Evolutionary conservation across 495 filamentous ascomycete genomes (phyloP).

Genomic region (Parmelia sp.): DNA sequence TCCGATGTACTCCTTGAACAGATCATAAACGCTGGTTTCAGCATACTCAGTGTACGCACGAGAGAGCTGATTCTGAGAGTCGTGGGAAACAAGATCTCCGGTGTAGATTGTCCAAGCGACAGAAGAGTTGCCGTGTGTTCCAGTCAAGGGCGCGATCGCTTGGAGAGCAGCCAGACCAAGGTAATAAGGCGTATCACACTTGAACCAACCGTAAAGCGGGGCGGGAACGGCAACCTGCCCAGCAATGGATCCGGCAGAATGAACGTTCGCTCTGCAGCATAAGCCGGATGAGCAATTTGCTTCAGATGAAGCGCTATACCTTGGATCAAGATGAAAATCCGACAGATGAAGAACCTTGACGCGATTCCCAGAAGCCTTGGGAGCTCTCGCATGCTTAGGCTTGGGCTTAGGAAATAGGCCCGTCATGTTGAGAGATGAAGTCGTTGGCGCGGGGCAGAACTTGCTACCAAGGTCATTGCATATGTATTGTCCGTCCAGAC

Average conservation of each 20-base stretch:
- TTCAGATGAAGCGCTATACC: constrained; percentile 49
- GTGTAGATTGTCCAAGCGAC: constrained; percentile 50
- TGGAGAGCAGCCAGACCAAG: constrained; percentile 52
- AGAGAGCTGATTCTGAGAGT: constrained; percentile 41
- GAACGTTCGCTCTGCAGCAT: constrained; percentile 47
- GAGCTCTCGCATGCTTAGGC: constrained; percentile 38
- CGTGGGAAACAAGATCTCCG: constrained; percentile 52
- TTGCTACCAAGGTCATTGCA: constrained; percentile 44
- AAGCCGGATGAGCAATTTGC: constrained; percentile 48
- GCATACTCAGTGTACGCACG: constrained; percentile 45
- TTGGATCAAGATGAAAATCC: constrained; percentile 55
- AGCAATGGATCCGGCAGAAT: constrained; percentile 31
- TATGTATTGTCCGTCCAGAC: constrained; percentile 53
- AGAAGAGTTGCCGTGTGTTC: constrained; percentile 39
- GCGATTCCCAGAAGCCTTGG: constrained; percentile 44
- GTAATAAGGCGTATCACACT: constrained; percentile 55
- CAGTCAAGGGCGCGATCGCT: constrained; percentile 51
- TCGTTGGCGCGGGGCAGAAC: constrained; percentile 44
- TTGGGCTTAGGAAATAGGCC: constrained; percentile 51
- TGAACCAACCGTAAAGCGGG: constrained; percentile 47
- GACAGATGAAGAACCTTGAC: constrained; percentile 56
- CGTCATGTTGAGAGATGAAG: constrained; percentile 39
- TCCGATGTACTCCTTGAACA: constrained; percentile 51
- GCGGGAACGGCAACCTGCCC: constrained; percentile 41
- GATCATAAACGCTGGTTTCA: constrained; percentile 44